Evolutionary conservation across 2,329 filamentous ascomycete genomes (phyloP), one percentile per base, ranked within the genome.

Genomic region (Hypoxylon sp.): DNA sequence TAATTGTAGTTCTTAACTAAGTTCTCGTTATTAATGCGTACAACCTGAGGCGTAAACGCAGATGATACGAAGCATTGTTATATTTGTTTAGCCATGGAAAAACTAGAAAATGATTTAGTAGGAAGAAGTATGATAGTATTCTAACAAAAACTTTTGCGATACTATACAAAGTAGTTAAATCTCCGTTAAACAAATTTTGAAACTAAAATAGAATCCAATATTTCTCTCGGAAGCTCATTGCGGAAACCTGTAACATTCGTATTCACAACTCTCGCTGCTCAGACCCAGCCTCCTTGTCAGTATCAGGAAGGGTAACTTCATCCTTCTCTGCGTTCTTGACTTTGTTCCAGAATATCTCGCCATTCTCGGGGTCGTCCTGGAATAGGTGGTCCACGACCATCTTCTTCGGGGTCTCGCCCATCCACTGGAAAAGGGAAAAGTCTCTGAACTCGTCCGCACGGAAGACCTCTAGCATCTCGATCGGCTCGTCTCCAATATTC

Each of bases 381-480:
- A 92, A 92, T 53, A 92, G 71, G 67, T 90, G 89, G 66, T 92
- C 90, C 38, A 85, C 80, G 3, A 91, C 89, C 78, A 90, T 81
- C 62, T 85, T 82, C 80, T 85, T 83, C 0, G 90, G 90, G 6
- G 89, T 91, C 80, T 91, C 88, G 3, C 89, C 90, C 77, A 93
- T 82, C 90, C 90, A 93, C 79, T 92, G 88, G 78, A 91, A 91
- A 16, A 92, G 80, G 0, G 87, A 90, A 70, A 93, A 91, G 74
- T 93, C 90, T 67, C 88, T 82, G 74, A 93, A 93, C 75, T 89
- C 83, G 69, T 91, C 87, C 0, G 89, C 85, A 51, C 88, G 83
- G 79, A 94, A 91, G 14, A 94, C 88, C 78, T 94, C 91, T 9
- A 94, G 80, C 77, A 93, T 91, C 74, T 92, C 88, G 2, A 94